Percentiles rank a stretch among this genome's conserved stretches.
These are phyloP conservation scores for Geotrichum fermentans DNA, from an alignment of 1,139 yeast genomes.

Conservation along the genomic window DNA sequence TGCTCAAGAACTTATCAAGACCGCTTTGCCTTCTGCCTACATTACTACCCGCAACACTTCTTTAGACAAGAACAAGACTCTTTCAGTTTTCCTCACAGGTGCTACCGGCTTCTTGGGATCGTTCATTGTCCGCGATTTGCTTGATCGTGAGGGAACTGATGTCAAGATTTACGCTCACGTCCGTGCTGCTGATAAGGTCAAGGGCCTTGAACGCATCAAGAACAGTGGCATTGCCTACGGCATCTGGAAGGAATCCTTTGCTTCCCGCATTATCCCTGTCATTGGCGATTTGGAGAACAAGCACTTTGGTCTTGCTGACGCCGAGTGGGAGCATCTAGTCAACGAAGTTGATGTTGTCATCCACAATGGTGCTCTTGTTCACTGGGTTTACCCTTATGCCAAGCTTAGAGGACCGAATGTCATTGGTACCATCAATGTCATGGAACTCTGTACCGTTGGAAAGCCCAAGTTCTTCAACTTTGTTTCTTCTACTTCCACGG, in stretches of 20 bases:
- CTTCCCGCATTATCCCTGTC: slow-evolving; percentile 58
- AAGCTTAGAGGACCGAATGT: slow-evolving; percentile 92
- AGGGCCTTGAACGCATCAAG: slow-evolving; percentile 72
- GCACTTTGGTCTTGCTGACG: slow-evolving; percentile 63
- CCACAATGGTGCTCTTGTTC: slow-evolving; percentile 97
- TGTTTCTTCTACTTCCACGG: slow-evolving; percentile 90
- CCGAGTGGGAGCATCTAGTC: slow-evolving; percentile 55
- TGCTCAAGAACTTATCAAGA: slow-evolving; percentile 54
- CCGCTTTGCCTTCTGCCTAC: slow-evolving; percentile 44
- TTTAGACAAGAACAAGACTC: slow-evolving; percentile 36
- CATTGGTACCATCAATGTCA: slow-evolving; percentile 74
- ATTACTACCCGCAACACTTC: slow-evolving; percentile 38
- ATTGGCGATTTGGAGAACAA: slow-evolving; percentile 74
- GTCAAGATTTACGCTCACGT: slow-evolving; percentile 81
- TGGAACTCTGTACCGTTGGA: slow-evolving; percentile 72
- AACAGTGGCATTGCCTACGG: slow-evolving; percentile 83
- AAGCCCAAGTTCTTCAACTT: slow-evolving; percentile 82
- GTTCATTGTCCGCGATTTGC: slow-evolving; percentile 70
- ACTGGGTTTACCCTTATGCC: slow-evolving; percentile 95
- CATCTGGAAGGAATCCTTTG: slow-evolving; percentile 68
- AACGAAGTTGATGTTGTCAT: slow-evolving; percentile 70
- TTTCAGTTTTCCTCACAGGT: slow-evolving; percentile 86
- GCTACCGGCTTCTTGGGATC: slow-evolving; percentile 96
- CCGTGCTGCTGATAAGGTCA: slow-evolving; percentile 64
- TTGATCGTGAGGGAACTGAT: slow-evolving; percentile 46